These are phyloP conservation scores for Nannochloropsis granulata DNA, from an alignment of 108 stramenopile genomes.

Conservation along the genomic window DNA sequence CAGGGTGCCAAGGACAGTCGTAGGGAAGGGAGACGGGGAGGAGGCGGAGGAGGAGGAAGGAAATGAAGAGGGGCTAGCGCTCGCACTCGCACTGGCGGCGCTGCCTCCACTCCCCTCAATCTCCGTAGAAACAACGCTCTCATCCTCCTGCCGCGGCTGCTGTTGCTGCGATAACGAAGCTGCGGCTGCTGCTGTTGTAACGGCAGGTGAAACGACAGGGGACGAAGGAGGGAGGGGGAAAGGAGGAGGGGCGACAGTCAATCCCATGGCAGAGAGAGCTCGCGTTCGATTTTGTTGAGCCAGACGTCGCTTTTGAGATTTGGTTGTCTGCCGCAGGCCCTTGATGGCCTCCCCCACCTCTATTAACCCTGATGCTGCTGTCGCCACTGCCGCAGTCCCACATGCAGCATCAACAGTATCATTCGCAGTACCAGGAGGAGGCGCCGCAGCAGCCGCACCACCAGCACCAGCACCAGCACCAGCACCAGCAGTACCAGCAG, in stretches of 20 bases:
- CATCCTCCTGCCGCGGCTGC: too few relatives aligned
- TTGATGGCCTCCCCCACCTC: background rate
- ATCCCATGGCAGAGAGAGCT: conserved; percentile 20
- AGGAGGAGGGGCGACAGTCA: background rate
- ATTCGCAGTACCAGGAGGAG: too few relatives aligned
- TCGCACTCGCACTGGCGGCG: background rate
- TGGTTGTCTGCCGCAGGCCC: conserved; percentile 4
- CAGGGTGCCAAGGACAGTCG: background rate
- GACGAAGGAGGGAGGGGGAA: background rate
- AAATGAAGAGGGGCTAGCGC: too few relatives aligned
- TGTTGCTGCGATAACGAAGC: too few relatives aligned
- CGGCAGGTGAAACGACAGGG: background rate
- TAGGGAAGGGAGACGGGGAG: background rate
- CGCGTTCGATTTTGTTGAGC: conserved; percentile 15
- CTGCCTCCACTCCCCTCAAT: background rate
- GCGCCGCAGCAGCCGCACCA: too few relatives aligned
- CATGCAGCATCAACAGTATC: too few relatives aligned
- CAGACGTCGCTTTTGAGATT: conserved; percentile 10
- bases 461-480: too few relatives aligned
- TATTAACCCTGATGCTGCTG: background rate
- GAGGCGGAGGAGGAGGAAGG: background rate
- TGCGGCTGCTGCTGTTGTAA: background rate
- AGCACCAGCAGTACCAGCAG: background rate
- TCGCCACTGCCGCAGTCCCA: background rate
- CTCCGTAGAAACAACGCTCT: background rate